Conservation (phyloP, 1,139 yeast species). For the Candida sp. region DNA sequence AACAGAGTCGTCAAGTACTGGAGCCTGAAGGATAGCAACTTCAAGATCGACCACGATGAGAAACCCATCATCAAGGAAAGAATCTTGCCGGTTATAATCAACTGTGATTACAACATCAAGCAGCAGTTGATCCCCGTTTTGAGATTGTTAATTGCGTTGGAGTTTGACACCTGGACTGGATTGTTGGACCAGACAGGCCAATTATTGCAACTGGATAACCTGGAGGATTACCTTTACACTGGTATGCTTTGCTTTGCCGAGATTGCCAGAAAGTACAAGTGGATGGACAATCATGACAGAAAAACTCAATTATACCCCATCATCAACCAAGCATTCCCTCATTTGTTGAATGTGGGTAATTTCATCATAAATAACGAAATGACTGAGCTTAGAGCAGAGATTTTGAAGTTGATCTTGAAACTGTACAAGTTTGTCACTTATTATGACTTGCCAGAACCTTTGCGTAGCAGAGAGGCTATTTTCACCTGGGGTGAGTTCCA, state of each 20-base stretch:
- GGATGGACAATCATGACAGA: slow-evolving; percentile 71
- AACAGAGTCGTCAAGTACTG: slow-evolving; percentile 74
- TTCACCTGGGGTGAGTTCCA: slow-evolving; percentile 82
- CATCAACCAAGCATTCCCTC: slow-evolving; percentile 69
- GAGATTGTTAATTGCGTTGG: slow-evolving; percentile 64
- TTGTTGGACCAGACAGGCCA: slow-evolving; percentile 62
- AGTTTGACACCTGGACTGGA: slow-evolving; percentile 73
- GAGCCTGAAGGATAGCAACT: slow-evolving; percentile 33
- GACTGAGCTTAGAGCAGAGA: slow-evolving; percentile 64
- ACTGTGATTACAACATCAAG: slow-evolving; percentile 50
- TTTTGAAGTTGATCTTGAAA: slow-evolving; percentile 77
- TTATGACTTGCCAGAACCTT: slow-evolving; percentile 72
- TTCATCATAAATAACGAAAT: slow-evolving; percentile 46
- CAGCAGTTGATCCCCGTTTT: slow-evolving; percentile 76
- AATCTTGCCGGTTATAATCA: slow-evolving; percentile 48
- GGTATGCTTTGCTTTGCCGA: slow-evolving; percentile 82
- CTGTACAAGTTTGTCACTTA: slow-evolving; percentile 83
- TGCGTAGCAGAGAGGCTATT: slow-evolving; percentile 64
- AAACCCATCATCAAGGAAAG: slow-evolving; percentile 72
- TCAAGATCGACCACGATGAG: slow-evolving; percentile 64
- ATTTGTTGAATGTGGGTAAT: slow-evolving; percentile 68
- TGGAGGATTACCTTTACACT: slow-evolving; percentile 64
- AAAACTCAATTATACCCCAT: slow-evolving; percentile 59
- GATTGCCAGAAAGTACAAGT: slow-evolving; percentile 74
- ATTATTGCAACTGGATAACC: slow-evolving; percentile 44